Base-by-base conservation (phyloP, 1,139 yeast genomes). In the Debaryomycetaceae sp. region DNA sequence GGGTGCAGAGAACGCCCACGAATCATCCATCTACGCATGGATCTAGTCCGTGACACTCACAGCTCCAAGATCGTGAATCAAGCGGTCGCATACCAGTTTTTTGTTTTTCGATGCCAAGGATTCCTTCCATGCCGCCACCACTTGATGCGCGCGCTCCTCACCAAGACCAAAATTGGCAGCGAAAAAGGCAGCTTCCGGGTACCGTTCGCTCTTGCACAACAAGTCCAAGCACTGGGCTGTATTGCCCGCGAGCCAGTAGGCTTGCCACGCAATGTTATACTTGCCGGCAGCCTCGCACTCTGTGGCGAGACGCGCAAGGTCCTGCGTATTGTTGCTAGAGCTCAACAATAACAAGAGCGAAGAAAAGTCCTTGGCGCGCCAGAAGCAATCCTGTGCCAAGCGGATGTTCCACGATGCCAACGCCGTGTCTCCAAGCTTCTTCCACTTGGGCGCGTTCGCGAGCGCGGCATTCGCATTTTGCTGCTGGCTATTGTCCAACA, bases 221-320 rank as follows among this genome's bases (percentile, higher is more conserved):
- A 92, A 62, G 23, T 74, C 72, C 33, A 78, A 64, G 43, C 92
- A 80, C 28, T 67, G 65, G 15, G 62, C 58, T 26, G 73, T 63
- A 45, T 85, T 81, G 27, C 93, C 92, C 26, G 78, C 70, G 32
- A 76, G 64, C 97, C 97, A 90, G 55, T 77, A 75, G 15, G 95
- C 80, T 52, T 82, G 86, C 65, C 87, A 90, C 25, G 98, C 95
- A 37, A 90, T 66, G 51, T 90, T 90, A 55, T 77, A 83, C 51
- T 79, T 79, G 29, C 96, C 96, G 27, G 62, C 66, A 14, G 55
- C 57, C 43, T 70, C 75, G 30, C 95, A 87, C 30, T 58, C 58
- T 31, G 62, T 60, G 4, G 92, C 94, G 32, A 82, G 61, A 34
- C 64, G 59, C 20, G 59, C 52, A 39, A 90, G 68, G 28, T 75